phyloP scores from a whole-genome alignment of 805 yeast species.

The Ogataea siamensis region DNA sequence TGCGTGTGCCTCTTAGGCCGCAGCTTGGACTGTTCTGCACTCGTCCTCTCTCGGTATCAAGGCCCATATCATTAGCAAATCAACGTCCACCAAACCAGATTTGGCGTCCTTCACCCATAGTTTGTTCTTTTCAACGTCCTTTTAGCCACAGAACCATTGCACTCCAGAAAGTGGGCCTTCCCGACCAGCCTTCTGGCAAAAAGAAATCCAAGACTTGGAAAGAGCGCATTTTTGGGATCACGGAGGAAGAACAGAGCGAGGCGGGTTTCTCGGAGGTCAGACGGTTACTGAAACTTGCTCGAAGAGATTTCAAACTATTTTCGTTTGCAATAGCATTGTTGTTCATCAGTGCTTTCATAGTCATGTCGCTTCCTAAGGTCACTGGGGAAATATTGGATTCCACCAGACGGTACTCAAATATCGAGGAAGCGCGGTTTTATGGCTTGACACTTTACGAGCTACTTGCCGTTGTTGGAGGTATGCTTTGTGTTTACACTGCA shows the following conservation, averaged over 20 bases:
- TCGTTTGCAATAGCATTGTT: constrained; percentile 43
- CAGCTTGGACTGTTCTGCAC: background rate
- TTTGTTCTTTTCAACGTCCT: background rate
- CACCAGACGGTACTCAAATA: constrained; percentile 33
- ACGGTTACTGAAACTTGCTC: constrained; percentile 42
- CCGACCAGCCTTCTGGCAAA: constrained; percentile 1
- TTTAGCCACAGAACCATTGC: background rate
- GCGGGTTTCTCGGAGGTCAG: constrained; percentile 39
- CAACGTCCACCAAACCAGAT: background rate
- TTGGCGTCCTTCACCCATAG: background rate
- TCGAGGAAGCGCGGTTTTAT: constrained; percentile 36
- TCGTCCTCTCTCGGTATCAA: background rate
- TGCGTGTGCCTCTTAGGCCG: constrained; percentile 1
- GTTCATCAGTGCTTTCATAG: constrained; percentile 46
- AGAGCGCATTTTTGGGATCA: constrained; percentile 31
- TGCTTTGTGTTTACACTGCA: constrained; percentile 69
- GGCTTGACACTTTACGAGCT: constrained; percentile 67
- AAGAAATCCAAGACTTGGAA: constrained; percentile 23
- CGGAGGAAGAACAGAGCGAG: constrained; percentile 32
- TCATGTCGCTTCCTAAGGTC: constrained; percentile 53
- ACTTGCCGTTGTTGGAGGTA: constrained; percentile 54
- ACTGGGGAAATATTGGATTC: constrained; percentile 57
- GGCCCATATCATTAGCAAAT: background rate
- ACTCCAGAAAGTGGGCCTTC: background rate
- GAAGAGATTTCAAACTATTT: constrained; percentile 44